Evolutionary conservation across 805 yeast species (phyloP), one percentile per base, ranked within the genome.

Genomic region (Priceomyces fermenticarens): DNA sequence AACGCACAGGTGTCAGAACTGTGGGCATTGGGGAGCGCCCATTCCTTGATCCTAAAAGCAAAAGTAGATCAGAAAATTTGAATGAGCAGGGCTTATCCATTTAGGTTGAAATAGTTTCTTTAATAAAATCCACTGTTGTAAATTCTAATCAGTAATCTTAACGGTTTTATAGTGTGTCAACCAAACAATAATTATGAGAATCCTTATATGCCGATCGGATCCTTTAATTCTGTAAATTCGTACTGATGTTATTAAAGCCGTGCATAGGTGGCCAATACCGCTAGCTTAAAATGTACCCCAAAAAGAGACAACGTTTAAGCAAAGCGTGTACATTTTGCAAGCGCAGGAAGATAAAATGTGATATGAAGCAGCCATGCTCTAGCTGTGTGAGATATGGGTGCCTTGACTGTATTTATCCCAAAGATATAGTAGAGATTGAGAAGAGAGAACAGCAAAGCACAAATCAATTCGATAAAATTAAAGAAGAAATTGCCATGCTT

Each of bases 21-120:
- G 45, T 41, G 8, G 41, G 45, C 11, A 37, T 41, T 16, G 45
- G 45, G 3, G 45, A 41, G 20, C 45, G 45, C 13, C 45, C 45
- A 9, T 41, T 30, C 14, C 35, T 41, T 10, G 41, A 37, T 14
- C 29, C 28, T 8, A 37, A 33, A 12, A 38, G 45, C 15, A 38
- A 29, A 32, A 41, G 45, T 17, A 34, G 45, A 20, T 20, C 13
- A 23, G 45, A 41, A 17, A 41, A 34, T 15, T 39, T 38, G 10
- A 32, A 36, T 7, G 35, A 14, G 15, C 30, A 28, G 17, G 38
- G 38, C 12, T 35, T 32, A 17, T n/a, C 31, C 9, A 29, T 4
- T 29, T 20, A 20, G 8, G 25, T 20, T 8, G 4, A 20, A 20
- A 5, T 20, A 20, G 25, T 20, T 20, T 20, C n/a, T n/a, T n/a